These are phyloP conservation scores for Cucumis melo DNA, from an alignment of 306 rosid genomes.

Conservation along the genomic window DNA sequence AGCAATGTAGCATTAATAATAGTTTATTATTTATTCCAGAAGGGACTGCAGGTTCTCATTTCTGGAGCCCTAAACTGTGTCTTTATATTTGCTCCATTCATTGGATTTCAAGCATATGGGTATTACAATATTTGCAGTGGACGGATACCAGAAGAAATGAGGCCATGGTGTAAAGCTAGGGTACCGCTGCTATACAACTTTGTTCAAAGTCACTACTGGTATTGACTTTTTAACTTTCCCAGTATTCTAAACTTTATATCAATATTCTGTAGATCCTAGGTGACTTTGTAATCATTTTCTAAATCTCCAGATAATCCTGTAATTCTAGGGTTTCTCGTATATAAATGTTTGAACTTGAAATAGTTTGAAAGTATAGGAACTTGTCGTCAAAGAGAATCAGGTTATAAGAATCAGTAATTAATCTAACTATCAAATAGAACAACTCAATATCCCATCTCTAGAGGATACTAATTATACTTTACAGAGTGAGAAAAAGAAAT, in stretches of 20 bases:
- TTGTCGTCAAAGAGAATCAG: neutral
- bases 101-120: constrained; percentile 80
- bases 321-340: neutral
- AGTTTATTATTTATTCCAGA: constrained; percentile 25
- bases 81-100: constrained; percentile 57
- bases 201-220: constrained; percentile 92
- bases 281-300: neutral
- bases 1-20: constrained; percentile 1
- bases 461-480: neutral
- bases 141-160: constrained; percentile 32
- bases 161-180: constrained; percentile 93
- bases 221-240: constrained; percentile 16
- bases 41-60: constrained; percentile 45
- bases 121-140: constrained; percentile 62
- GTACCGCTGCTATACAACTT: constrained; percentile 67
- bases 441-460: neutral
- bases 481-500: neutral
- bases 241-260: neutral
- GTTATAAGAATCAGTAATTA: neutral
- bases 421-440: neutral
- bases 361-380: neutral
- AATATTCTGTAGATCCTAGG: neutral
- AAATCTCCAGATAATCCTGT: neutral
- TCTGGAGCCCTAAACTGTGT: constrained; percentile 49
- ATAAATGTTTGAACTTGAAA: neutral